Conservation (phyloP, 2,329 filamentous ascomycete species). For the Alternaria metachromatica region DNA sequence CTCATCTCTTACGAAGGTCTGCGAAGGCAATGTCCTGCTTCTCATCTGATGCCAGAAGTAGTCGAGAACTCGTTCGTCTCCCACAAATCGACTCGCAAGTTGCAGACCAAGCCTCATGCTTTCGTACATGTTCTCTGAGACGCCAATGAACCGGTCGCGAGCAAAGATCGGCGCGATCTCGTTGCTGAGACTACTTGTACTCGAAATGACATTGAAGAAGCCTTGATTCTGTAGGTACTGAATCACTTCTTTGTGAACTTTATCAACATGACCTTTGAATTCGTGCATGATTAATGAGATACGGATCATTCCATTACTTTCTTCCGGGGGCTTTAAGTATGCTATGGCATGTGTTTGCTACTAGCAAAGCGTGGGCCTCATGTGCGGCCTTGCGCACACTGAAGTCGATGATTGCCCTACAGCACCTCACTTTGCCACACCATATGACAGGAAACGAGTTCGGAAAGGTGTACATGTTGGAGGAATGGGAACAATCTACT, state of each 20-base stretch:
- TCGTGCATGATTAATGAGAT: not conserved
- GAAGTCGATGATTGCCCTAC: too few relatives aligned
- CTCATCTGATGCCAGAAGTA: not conserved
- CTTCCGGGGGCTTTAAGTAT: not conserved
- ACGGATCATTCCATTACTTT: not conserved
- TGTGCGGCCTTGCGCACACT: too few relatives aligned
- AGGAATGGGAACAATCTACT: too few relatives aligned
- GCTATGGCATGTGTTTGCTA: too few relatives aligned
- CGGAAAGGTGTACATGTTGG: too few relatives aligned
- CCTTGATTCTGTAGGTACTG: not conserved
- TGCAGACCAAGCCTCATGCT: not conserved
- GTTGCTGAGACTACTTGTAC: not conserved
- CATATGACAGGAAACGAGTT: too few relatives aligned
- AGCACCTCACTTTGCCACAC: too few relatives aligned
- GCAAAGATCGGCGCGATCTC: not conserved
- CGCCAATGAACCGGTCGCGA: not conserved
- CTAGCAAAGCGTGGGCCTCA: too few relatives aligned
- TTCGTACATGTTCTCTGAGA: not conserved
- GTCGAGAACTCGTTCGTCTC: not conserved
- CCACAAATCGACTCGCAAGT: not conserved
- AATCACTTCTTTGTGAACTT: not conserved
- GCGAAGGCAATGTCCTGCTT: rapidly evolving
- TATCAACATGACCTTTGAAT: not conserved
- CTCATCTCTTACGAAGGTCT: not conserved
- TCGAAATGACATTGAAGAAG: not conserved